Percentiles rank a stretch among this genome's conserved stretches.
phyloP scores from a whole-genome alignment of 139 green algal genomes.

The Chlorella sorokiniana region DNA sequence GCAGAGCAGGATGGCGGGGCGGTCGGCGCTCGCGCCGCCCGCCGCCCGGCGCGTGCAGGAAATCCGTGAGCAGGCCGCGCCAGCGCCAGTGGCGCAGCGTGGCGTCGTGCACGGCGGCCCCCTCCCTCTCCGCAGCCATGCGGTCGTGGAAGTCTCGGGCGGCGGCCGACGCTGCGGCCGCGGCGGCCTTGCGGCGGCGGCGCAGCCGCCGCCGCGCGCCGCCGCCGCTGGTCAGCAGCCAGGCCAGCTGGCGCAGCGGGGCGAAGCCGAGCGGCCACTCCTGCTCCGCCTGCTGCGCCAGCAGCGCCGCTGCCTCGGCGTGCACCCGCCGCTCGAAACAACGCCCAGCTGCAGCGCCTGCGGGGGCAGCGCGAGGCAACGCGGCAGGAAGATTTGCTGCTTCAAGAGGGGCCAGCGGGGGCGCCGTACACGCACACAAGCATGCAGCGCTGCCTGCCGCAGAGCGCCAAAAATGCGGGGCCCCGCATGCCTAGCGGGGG shows the following conservation, averaged over 20 bases:
- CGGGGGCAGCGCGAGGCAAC: too few relatives aligned
- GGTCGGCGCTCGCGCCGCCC: slow-evolving; percentile 34
- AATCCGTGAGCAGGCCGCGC: slow-evolving; percentile 72
- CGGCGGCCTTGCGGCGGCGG: slow-evolving; percentile 30
- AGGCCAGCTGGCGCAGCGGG: slow-evolving; percentile 30
- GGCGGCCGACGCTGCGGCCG: slow-evolving; percentile 56
- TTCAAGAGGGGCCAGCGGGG: too few relatives aligned
- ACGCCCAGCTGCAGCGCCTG: slow-evolving; percentile 58
- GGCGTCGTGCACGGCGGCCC: slow-evolving; percentile 6
- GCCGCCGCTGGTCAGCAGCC: slow-evolving; percentile 32
- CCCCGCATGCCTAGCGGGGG: neutral
- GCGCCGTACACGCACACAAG: too few relatives aligned
- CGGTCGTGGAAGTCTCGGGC: slow-evolving; percentile 71
- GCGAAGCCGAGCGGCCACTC: neutral
- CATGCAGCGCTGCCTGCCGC: too few relatives aligned
- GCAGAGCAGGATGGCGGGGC: slow-evolving; percentile 79
- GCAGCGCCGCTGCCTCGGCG: neutral
- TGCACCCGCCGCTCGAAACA: slow-evolving; percentile 56
- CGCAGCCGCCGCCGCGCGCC: slow-evolving; percentile 12
- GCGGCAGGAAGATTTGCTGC: too few relatives aligned
- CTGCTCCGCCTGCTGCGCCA: slow-evolving; percentile 23
- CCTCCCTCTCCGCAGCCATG: slow-evolving; percentile 42
- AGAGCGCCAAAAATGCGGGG: neutral
- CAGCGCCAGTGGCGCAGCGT: slow-evolving; percentile 64
- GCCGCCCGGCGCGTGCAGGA: slow-evolving; percentile 48